These are phyloP conservation scores for Eucalyptus polyanthemos DNA, from an alignment of 345 rosid species.

Conservation along the genomic window DNA sequence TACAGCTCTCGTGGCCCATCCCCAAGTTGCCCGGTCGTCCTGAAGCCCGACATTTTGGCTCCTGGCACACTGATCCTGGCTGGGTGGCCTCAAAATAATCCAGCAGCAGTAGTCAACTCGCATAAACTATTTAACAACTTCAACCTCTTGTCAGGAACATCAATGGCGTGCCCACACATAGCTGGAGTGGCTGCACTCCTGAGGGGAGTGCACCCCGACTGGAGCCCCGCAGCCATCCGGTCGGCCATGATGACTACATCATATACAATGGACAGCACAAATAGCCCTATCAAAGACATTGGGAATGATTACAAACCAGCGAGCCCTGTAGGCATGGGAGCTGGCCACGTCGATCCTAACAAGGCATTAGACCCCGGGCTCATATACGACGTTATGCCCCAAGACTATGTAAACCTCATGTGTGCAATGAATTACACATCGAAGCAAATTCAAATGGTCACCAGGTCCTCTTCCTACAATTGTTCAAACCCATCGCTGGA, in stretches of 20 bases:
- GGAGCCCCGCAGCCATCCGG: conserved; percentile 34
- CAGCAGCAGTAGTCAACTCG: not conserved
- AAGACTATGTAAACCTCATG: too few relatives aligned
- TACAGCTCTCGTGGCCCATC: conserved; percentile 50
- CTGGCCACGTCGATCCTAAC: not conserved
- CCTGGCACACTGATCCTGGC: conserved; percentile 37
- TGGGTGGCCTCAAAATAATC: conserved; percentile 18
- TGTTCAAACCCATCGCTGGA: too few relatives aligned
- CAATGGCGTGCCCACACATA: conserved; percentile 52
- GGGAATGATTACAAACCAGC: conserved; percentile 17
- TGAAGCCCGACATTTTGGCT: conserved; percentile 45
- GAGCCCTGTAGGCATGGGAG: conserved; percentile 27
- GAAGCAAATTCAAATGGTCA: too few relatives aligned
- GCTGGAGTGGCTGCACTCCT: conserved; percentile 45
- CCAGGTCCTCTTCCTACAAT: too few relatives aligned
- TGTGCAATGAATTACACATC: too few relatives aligned
- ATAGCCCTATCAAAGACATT: conserved; percentile 21
- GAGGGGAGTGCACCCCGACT: conserved; percentile 29
- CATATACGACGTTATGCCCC: too few relatives aligned
- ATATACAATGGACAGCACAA: conserved; percentile 13
- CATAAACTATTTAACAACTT: conserved; percentile 1
- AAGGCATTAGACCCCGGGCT: too few relatives aligned
- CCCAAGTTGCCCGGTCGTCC: conserved; percentile 23
- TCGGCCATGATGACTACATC: conserved; percentile 43
- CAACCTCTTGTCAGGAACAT: conserved; percentile 34